phyloP scores from a whole-genome alignment of 768 basidiomycete genomes.

The Psilocybe azurescens region DNA sequence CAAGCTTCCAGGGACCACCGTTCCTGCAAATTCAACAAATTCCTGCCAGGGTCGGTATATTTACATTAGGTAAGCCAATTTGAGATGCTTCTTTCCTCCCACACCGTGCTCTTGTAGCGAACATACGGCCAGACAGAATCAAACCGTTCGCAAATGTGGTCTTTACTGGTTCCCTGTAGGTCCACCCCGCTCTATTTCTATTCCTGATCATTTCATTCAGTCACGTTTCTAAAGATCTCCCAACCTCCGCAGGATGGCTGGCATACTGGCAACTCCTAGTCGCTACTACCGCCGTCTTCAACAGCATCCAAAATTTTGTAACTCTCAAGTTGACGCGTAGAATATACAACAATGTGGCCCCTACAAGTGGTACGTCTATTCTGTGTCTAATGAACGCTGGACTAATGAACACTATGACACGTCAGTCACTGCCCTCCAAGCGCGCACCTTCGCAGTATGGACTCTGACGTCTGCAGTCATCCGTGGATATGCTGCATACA shows the following conservation, averaged over 20 bases:
- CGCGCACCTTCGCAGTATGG: conserved; percentile 92
- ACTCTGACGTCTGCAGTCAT: conserved; percentile 86
- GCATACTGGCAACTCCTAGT: conserved; percentile 91
- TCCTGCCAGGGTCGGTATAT: conserved; percentile 10
- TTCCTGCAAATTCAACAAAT: conserved; percentile 19
- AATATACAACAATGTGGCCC: conserved; percentile 65
- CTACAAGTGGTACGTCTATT: conserved; percentile 38
- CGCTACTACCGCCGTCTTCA: conserved; percentile 80
- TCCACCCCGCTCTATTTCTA: conserved; percentile 4
- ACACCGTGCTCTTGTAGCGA: neutral
- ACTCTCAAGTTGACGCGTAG: conserved; percentile 79
- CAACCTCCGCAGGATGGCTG: conserved; percentile 70
- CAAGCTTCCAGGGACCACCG: conserved; percentile 18
- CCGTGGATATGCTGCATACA: conserved; percentile 87
- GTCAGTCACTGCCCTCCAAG: conserved; percentile 85
- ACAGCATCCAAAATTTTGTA: conserved; percentile 81
- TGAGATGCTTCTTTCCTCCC: neutral
- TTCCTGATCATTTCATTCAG: neutral
- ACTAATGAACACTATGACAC: conserved; percentile 9
- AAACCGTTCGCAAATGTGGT: conserved; percentile 22
- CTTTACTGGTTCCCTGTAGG: conserved; percentile 28
- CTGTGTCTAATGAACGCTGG: neutral
- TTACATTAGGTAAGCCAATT: conserved; percentile 18
- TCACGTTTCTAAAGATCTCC: conserved; percentile 52
- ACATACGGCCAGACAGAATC: conserved; percentile 9